Conservation (phyloP, 768 basidiomycete species). For the Pisolithus microcarpus region DNA sequence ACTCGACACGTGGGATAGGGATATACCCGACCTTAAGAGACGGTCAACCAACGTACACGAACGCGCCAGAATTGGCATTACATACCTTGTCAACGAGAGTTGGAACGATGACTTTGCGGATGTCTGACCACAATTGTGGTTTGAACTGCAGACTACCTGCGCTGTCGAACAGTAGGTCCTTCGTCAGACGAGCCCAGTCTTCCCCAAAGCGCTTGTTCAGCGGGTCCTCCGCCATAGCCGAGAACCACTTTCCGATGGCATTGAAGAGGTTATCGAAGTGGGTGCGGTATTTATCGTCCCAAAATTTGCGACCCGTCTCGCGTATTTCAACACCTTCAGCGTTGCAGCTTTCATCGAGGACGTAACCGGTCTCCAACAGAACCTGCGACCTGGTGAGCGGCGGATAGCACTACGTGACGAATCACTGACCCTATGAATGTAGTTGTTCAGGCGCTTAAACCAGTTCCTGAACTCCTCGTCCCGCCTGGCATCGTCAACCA, state of each 20-base stretch:
- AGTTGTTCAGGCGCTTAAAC: conserved; percentile 59
- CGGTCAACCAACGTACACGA: background rate
- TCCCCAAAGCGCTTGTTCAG: conserved; percentile 75
- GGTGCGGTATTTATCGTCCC: conserved; percentile 59
- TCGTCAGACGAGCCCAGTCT: conserved; percentile 75
- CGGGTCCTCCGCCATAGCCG: conserved; percentile 78
- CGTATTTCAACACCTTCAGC: conserved; percentile 54
- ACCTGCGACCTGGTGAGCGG: conserved; percentile 31
- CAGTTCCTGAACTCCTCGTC: conserved; percentile 72
- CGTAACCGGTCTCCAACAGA: conserved; percentile 76
- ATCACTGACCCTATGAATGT: conserved; percentile 51
- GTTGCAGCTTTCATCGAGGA: conserved; percentile 73
- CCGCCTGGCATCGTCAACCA: conserved; percentile 66
- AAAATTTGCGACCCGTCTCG: conserved; percentile 72
- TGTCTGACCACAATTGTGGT: conserved; percentile 81
- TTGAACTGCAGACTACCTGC: conserved; percentile 88
- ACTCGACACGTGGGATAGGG: conserved; percentile 92
- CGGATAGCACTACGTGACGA: background rate
- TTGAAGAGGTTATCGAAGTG: conserved; percentile 81
- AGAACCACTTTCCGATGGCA: conserved; percentile 70
- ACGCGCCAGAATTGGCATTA: background rate
- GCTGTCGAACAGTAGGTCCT: conserved; percentile 67
- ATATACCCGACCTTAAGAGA: conserved; percentile 57
- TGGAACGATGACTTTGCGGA: conserved; percentile 77
- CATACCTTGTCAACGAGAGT: conserved; percentile 65